Conservation (phyloP, 2,329 filamentous ascomycete genomes). For the Knufia fluminis region DNA sequence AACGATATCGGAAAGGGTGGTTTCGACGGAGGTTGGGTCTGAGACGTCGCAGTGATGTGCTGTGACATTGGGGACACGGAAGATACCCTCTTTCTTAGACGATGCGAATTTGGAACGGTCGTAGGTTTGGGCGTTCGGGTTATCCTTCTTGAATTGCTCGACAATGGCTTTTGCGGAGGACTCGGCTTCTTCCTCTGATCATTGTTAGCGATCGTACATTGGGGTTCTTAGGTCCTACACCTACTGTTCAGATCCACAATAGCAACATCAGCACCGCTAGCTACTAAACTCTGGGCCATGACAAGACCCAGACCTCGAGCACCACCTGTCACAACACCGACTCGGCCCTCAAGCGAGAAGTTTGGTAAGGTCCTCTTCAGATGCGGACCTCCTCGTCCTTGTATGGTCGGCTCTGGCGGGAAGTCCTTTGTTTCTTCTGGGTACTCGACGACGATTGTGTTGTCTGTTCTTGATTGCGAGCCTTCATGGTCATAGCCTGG, state of each 20-base stretch:
- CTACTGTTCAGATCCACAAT: conserved; percentile 88
- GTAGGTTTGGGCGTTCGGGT: conserved; percentile 45
- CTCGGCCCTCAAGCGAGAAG: conserved; percentile 78
- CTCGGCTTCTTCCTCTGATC: conserved; percentile 68
- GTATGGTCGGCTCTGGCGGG: conserved; percentile 60
- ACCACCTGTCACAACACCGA: conserved; percentile 80
- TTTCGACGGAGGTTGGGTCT: conserved; percentile 66
- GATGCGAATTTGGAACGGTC: conserved; percentile 13
- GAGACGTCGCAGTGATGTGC: conserved; percentile 86
- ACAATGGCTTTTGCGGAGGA: conserved; percentile 66
- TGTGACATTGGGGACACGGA: conserved; percentile 68
- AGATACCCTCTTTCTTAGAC: conserved; percentile 12
- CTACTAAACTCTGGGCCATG: conserved; percentile 85
- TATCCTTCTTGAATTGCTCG: conserved; percentile 66
- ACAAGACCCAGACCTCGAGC: conserved; percentile 81
- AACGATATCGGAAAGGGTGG: conserved; percentile 62
- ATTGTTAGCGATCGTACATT: neutral
- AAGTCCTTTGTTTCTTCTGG: conserved; percentile 60
- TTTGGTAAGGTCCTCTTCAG: conserved; percentile 75
- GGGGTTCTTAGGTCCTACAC: neutral
- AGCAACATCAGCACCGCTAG: conserved; percentile 78
- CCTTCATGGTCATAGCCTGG: conserved; percentile 45
- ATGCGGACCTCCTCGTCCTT: conserved; percentile 68
- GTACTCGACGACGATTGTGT: conserved; percentile 68
- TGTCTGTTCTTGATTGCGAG: conserved; percentile 68